Percentiles rank a stretch among this genome's conserved stretches.
phyloP scores from a whole-genome alignment of 2,329 filamentous ascomycete species.

The Westerdykella aurantiaca region DNA sequence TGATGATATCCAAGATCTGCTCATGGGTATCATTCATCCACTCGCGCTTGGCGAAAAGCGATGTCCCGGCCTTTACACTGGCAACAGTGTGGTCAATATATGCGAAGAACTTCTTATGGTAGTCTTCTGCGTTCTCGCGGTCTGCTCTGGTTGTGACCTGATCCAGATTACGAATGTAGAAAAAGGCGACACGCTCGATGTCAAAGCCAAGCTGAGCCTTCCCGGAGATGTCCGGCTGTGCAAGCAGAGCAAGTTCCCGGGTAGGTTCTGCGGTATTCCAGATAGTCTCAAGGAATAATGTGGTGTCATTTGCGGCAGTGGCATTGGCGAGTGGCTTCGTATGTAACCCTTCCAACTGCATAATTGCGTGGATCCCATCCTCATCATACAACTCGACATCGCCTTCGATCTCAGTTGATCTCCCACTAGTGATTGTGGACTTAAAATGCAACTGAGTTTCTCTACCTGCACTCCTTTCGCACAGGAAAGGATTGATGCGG shows the following conservation, averaged over 20 bases:
- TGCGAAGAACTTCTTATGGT: background rate
- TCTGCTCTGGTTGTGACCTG: background rate
- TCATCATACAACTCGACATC: no score
- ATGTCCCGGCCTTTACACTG: no score
- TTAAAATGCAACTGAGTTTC: no score
- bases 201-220: background rate
- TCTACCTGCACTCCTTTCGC: no score
- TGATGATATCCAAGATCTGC: background rate
- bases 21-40: slow-evolving; percentile 4
- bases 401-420: no score
- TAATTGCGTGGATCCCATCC: background rate
- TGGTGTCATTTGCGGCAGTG: slow-evolving; percentile 8
- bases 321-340: slow-evolving; percentile 3
- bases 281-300: slow-evolving; percentile 8
- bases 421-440: no score
- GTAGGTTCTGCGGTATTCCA: slow-evolving; percentile 1
- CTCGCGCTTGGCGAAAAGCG: background rate
- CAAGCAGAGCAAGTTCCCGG: no score
- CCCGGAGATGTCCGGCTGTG: no score
- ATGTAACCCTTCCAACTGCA: slow-evolving; percentile 9
- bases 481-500: no score
- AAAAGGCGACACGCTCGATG: slow-evolving; percentile 3
- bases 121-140: no score
- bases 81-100: background rate
- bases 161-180: slow-evolving; percentile 4